Evolutionary conservation across 306 rosid genomes (phyloP).

Genomic region (Prunus mume): DNA sequence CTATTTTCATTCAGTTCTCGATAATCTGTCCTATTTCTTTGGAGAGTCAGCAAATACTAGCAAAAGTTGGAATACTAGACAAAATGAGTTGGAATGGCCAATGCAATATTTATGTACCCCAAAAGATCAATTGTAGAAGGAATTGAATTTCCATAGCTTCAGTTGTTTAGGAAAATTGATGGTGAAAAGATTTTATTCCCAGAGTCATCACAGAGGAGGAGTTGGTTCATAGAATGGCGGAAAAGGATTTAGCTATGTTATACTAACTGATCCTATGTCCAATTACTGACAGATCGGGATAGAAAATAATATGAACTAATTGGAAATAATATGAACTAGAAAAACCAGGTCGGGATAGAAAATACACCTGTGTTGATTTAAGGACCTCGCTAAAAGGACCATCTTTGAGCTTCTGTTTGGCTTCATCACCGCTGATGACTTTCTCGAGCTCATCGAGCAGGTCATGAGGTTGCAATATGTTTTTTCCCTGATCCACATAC

Average conservation of each 20-base stretch:
- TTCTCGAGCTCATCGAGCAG: conserved; percentile 76
- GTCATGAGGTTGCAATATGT: conserved; percentile 82
- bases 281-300: not conserved
- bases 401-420: conserved; percentile 29
- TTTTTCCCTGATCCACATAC: conserved; percentile 84
- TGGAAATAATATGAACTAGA: not conserved
- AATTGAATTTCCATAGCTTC: not conserved
- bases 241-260: too few species aligned
- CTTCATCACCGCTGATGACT: conserved; percentile 35
- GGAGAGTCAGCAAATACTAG: not conserved
- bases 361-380: conserved; percentile 55
- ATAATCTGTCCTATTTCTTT: not conserved
- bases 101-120: not conserved
- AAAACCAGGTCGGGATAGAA: not conserved
- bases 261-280: too few species aligned
- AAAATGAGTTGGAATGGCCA: not conserved
- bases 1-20: not conserved
- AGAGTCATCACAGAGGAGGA: too few species aligned
- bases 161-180: not conserved
- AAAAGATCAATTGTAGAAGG: not conserved
- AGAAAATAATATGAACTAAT: conserved; percentile 12
- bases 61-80: not conserved
- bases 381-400: conserved; percentile 52
- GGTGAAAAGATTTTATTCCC: not conserved
- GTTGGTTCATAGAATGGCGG: too few species aligned